Conservation (phyloP, 2,329 filamentous ascomycete species). For the Fusarium oligoseptatum region DNA sequence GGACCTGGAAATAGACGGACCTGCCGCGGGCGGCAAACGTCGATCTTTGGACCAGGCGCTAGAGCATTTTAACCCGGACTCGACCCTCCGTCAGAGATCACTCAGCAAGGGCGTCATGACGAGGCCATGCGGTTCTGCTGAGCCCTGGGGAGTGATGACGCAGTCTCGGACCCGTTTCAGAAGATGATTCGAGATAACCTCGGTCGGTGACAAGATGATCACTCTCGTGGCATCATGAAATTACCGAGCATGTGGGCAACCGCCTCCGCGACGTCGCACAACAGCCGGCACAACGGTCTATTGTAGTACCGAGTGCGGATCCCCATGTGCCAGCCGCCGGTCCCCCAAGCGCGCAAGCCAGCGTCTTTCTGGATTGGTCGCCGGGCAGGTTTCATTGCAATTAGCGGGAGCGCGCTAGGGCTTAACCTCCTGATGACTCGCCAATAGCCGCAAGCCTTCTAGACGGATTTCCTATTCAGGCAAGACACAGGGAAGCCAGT, state of each 20-base stretch:
- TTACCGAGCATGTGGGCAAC: constrained; percentile 22
- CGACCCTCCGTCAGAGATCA: constrained; percentile 32
- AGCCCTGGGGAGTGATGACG: not conserved
- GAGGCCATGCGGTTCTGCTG: not conserved
- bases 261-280: constrained; percentile 27
- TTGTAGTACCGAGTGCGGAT: constrained; percentile 19
- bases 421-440: constrained; percentile 23
- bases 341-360: constrained; percentile 33
- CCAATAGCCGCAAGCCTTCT: constrained; percentile 36
- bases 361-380: constrained; percentile 23
- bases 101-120: not conserved
- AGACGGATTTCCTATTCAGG: constrained; percentile 47
- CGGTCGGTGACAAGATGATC: constrained; percentile 17
- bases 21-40: constrained; percentile 47
- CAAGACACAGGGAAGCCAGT: constrained; percentile 10
- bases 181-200: constrained; percentile 28
- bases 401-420: constrained; percentile 30
- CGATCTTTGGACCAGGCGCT: constrained; percentile 44
- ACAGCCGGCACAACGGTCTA: constrained; percentile 28
- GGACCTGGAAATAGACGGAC: constrained; percentile 39
- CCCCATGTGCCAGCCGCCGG: constrained; percentile 31
- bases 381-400: constrained; percentile 27
- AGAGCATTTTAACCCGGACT: constrained; percentile 36
- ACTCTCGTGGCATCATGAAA: constrained; percentile 14
- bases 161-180: constrained; percentile 16